These are phyloP conservation scores for Pichia norvegensis DNA, from an alignment of 1,139 yeast species.

Conservation along the genomic window DNA sequence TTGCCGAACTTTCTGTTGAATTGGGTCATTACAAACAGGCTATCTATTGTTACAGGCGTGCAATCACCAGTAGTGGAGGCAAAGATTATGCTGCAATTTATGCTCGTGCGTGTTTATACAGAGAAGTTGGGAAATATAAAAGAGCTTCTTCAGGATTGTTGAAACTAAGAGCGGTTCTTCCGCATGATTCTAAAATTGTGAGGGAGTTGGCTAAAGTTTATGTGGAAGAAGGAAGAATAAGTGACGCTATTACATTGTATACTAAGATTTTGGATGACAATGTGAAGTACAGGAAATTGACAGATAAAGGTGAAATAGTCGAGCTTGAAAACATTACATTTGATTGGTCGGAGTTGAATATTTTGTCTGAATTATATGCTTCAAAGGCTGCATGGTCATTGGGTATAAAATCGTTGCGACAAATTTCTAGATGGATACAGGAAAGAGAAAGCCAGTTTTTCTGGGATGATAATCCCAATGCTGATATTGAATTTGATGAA, in stretches of 20 bases:
- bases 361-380: slow-evolving; percentile 68
- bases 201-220: slow-evolving; percentile 72
- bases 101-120: slow-evolving; percentile 57
- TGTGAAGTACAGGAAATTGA: slow-evolving; percentile 27
- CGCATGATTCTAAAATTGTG: slow-evolving; percentile 54
- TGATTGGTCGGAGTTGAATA: slow-evolving; percentile 85
- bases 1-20: slow-evolving; percentile 68
- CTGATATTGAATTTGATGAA: slow-evolving; percentile 74
- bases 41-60: slow-evolving; percentile 69
- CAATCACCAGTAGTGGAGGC: slow-evolving; percentile 49
- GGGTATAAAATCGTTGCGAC: slow-evolving; percentile 59
- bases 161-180: slow-evolving; percentile 51
- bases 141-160: slow-evolving; percentile 74
- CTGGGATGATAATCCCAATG: slow-evolving; percentile 69
- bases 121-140: slow-evolving; percentile 54
- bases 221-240: slow-evolving; percentile 64
- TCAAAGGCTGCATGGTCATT: slow-evolving; percentile 56
- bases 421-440: slow-evolving; percentile 79
- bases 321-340: slow-evolving; percentile 34
- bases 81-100: slow-evolving; percentile 48
- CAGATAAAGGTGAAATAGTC: slow-evolving; percentile 21
- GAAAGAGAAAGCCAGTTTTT: slow-evolving; percentile 60
- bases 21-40: slow-evolving; percentile 77
- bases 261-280: slow-evolving; percentile 57
- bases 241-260: slow-evolving; percentile 77